Base-by-base conservation (phyloP, 2,329 filamentous ascomycete genomes). In the Ciborinia camelliae region DNA sequence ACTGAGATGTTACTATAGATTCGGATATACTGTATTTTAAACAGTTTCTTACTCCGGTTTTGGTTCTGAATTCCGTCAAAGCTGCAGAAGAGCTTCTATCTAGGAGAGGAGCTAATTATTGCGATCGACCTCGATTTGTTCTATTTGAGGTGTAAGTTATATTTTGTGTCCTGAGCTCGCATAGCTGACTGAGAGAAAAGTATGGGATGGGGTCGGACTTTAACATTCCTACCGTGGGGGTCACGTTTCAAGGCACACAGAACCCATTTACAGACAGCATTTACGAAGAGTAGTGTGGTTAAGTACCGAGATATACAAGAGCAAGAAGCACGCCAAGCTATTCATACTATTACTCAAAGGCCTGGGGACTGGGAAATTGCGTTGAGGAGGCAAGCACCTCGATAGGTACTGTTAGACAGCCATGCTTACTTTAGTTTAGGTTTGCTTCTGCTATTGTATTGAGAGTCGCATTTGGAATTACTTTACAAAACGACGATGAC, bases 71-170 rank as follows among this genome's bases (percentile, higher is more conserved):
- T 71, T 80, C 77, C 52, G 73, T 76, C 7, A 72, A 77, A 53
- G 75, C 77, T 3, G 79, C 80, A 28, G 68, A 72, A 6, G 79
- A 81, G n/a, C 72, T 82, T 5, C 73, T 82, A 6, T 79, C 81
- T 63, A 79, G 77, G 62, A 72, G 77, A 23, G 80, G 80, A 1
- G 74, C 74, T 65, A 82, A 80, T 65, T 82, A 80, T 67, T 74
- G 73, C 39, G 78, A 80, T 67, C 69, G 80, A 2, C 80, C 80
- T 10, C 75, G 77, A n/a, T 81, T 82, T 67, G 76, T 77, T 20
- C 43, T 71, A 8, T 70, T 71, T 57, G 70, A 72, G 53, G 68
- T 69, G 68, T 71, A 57, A 51, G 62, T 39, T 14, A 12, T 23
- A 5, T 51, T 3, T 14, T 37, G n/a, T 20, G 32, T 20, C 3